These are phyloP conservation scores for Alternaria infectoria DNA, from an alignment of 2,329 filamentous ascomycete genomes.

Conservation along the genomic window DNA sequence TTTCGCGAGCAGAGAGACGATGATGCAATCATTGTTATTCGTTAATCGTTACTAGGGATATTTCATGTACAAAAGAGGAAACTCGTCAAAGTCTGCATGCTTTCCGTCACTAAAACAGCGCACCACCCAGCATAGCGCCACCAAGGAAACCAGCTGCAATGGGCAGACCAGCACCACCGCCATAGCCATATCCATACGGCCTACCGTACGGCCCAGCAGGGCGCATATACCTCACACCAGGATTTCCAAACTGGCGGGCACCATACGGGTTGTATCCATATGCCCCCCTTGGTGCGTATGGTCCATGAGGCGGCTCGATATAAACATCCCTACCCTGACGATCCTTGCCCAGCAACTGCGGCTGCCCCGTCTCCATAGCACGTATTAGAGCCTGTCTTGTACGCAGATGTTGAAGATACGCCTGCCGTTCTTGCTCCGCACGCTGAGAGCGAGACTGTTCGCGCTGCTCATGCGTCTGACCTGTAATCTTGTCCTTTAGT, in stretches of 20 bases:
- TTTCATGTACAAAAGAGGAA: neutral
- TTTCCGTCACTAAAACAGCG: slow-evolving; percentile 24
- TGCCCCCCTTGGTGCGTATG: slow-evolving; percentile 32
- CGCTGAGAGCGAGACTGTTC: slow-evolving; percentile 54
- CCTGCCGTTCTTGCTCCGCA: slow-evolving; percentile 57
- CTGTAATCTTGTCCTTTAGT: slow-evolving; percentile 66
- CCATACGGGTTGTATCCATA: slow-evolving; percentile 57
- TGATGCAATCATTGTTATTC: neutral
- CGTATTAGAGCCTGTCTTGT: slow-evolving; percentile 59
- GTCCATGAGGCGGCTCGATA: slow-evolving; percentile 60
- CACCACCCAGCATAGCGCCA: slow-evolving; percentile 42
- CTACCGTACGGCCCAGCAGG: slow-evolving; percentile 57
- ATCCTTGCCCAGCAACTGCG: slow-evolving; percentile 63
- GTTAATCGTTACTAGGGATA: neutral
- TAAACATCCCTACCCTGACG: slow-evolving; percentile 62
- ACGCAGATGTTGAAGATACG: slow-evolving; percentile 60
- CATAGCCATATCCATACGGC: slow-evolving; percentile 46
- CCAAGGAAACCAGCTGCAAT: slow-evolving; percentile 45
- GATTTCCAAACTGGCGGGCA: slow-evolving; percentile 54
- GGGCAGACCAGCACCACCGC: slow-evolving; percentile 46
- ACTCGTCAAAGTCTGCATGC: neutral
- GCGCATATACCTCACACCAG: slow-evolving; percentile 57
- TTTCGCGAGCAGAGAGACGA: neutral
- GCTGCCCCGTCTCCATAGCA: slow-evolving; percentile 61
- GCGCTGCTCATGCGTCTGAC: slow-evolving; percentile 63